phyloP scores from a whole-genome alignment of 371 early-diverging fungal genomes.

The Mortierella sp. region DNA sequence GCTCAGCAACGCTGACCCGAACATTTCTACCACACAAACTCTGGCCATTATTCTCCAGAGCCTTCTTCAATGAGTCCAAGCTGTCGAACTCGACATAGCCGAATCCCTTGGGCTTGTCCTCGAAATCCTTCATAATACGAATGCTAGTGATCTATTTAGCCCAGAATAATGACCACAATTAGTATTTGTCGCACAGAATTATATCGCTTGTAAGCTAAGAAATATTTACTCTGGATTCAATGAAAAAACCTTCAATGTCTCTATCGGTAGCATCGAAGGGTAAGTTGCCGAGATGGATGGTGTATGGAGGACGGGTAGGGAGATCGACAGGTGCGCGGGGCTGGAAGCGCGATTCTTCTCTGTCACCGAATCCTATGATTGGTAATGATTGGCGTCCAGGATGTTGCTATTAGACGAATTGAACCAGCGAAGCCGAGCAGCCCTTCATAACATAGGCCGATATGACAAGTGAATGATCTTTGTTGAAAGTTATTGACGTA shows the following conservation, averaged over 20 bases:
- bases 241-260: slow-evolving; percentile 81
- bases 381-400: neutral
- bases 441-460: neutral
- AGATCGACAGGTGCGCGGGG: slow-evolving; percentile 72
- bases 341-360: slow-evolving; percentile 58
- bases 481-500: slow-evolving; percentile 11
- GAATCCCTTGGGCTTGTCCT: slow-evolving; percentile 89
- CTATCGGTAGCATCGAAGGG: slow-evolving; percentile 84
- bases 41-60: slow-evolving; percentile 71
- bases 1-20: slow-evolving; percentile 90
- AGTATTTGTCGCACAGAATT: neutral
- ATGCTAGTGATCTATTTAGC: slow-evolving; percentile 66
- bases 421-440: neutral
- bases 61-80: slow-evolving; percentile 82
- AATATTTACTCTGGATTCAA: slow-evolving; percentile 66
- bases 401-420: neutral
- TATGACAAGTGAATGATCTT: neutral
- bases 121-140: slow-evolving; percentile 80
- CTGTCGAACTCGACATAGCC: slow-evolving; percentile 95
- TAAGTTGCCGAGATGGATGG: slow-evolving; percentile 90
- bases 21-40: slow-evolving; percentile 77
- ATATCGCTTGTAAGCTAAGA: neutral
- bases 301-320: slow-evolving; percentile 90
- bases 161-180: neutral
- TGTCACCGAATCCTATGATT: slow-evolving; percentile 41